phyloP scores from a whole-genome alignment of 495 filamentous ascomycete genomes.

The Beverwykella pulmonaria region DNA sequence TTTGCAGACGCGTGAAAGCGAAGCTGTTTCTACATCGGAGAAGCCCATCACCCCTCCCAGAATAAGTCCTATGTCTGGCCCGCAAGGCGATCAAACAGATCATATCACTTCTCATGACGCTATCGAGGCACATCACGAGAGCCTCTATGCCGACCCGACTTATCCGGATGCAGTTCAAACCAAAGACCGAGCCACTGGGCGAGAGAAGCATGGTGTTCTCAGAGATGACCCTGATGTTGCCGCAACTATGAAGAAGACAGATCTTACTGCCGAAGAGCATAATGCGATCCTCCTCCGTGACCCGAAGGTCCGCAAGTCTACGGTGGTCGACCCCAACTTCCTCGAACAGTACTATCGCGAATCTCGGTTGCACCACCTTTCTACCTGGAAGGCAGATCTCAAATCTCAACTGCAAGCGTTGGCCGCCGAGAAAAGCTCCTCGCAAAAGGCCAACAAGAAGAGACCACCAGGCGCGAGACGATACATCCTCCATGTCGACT shows the following conservation, averaged over 20 bases:
- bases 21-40: background rate
- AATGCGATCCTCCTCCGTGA: constrained; percentile 80
- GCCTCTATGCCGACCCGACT: constrained; percentile 23
- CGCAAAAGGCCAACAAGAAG: constrained; percentile 55
- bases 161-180: background rate
- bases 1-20: background rate
- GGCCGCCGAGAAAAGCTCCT: constrained; percentile 66
- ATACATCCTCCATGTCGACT: constrained; percentile 96
- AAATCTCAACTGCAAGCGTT: constrained; percentile 83
- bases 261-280: constrained; percentile 84
- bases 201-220: background rate
- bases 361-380: constrained; percentile 90
- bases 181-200: background rate
- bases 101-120: background rate
- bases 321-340: constrained; percentile 87
- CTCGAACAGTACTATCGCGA: constrained; percentile 92
- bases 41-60: constrained; percentile 34
- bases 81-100: background rate
- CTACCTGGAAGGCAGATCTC: constrained; percentile 91
- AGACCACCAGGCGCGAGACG: constrained; percentile 62
- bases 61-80: constrained; percentile 23
- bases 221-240: background rate
- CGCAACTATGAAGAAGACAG: background rate
- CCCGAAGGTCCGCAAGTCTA: constrained; percentile 79
- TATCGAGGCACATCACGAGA: constrained; percentile 14